phyloP scores from a whole-genome alignment of 164 flowering plant genomes.

The Chimonanthus praecox region DNA sequence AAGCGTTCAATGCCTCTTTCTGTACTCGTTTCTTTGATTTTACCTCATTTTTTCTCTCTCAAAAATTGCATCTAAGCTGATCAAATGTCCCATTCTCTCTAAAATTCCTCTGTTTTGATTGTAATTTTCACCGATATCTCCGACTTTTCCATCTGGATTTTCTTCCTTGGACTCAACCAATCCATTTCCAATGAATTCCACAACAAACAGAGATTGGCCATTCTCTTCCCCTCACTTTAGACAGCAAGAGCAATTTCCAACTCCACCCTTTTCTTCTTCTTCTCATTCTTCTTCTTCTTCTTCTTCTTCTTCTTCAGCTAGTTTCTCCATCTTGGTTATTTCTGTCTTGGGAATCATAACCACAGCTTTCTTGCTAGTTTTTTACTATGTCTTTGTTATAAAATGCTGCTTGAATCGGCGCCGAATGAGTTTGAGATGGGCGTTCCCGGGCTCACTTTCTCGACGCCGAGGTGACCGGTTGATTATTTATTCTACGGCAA shows the following conservation, averaged over 20 bases:
- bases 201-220: not conserved
- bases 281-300: conserved; percentile 15
- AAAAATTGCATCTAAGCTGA: not conserved
- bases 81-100: not conserved
- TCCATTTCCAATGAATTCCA: not conserved
- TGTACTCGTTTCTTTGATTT: not conserved
- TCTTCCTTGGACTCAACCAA: not conserved
- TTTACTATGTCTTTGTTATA: conserved; percentile 88
- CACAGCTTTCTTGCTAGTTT: conserved; percentile 68
- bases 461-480: conserved; percentile 29
- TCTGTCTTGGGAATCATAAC: conserved; percentile 76
- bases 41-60: not conserved
- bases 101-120: not conserved
- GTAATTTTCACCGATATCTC: not conserved
- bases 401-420: conserved; percentile 87
- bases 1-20: not conserved
- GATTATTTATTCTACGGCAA: conserved; percentile 24
- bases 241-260: not conserved
- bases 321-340: conserved; percentile 72
- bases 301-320: conserved; percentile 29
- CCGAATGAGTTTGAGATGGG: conserved; percentile 40
- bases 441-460: conserved; percentile 37
- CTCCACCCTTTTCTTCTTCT: not conserved
- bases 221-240: too few species aligned
- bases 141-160: not conserved